These are phyloP conservation scores for Fusarium acutatum DNA, from an alignment of 2,329 filamentous ascomycete species.

Conservation along the genomic window DNA sequence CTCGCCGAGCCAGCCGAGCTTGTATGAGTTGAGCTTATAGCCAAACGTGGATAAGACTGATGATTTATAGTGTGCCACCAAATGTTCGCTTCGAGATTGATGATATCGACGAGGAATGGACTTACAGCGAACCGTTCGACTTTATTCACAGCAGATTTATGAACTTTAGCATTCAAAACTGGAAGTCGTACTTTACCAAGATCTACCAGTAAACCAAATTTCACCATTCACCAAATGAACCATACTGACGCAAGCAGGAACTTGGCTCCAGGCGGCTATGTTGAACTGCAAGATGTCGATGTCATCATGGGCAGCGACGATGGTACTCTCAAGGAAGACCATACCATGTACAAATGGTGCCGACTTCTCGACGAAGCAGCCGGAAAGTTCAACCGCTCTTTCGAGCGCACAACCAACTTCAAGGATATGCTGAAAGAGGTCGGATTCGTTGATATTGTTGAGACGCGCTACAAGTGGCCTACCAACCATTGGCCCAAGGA, in stretches of 20 bases:
- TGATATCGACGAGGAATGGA: conserved; percentile 21
- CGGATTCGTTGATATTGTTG: conserved; percentile 60
- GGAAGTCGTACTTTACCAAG: conserved; percentile 3
- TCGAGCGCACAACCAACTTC: conserved; percentile 32
- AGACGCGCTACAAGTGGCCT: conserved; percentile 58
- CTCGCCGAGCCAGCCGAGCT: conserved; percentile 5
- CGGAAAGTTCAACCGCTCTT: conserved; percentile 40
- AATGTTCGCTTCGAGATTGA: conserved; percentile 17
- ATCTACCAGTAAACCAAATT: neutral
- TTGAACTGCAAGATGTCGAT: conserved; percentile 34
- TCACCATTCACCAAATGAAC: fast-evolving
- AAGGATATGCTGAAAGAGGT: conserved; percentile 52
- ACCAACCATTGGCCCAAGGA: conserved; percentile 60
- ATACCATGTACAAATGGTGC: conserved; percentile 35
- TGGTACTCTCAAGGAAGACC: conserved; percentile 25
- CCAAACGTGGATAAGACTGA: neutral
- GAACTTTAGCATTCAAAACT: conserved; percentile 23
- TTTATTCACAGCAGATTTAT: conserved; percentile 22
- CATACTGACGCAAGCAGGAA: neutral
- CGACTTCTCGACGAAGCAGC: conserved; percentile 42
- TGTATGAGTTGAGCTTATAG: neutral
- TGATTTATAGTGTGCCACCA: neutral
- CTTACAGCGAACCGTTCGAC: conserved; percentile 3
- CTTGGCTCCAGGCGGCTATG: conserved; percentile 24
- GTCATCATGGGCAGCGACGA: conserved; percentile 27